Evolutionary conservation across 805 yeast genomes (phyloP).

Genomic region (Dipodascopsis tothii): DNA sequence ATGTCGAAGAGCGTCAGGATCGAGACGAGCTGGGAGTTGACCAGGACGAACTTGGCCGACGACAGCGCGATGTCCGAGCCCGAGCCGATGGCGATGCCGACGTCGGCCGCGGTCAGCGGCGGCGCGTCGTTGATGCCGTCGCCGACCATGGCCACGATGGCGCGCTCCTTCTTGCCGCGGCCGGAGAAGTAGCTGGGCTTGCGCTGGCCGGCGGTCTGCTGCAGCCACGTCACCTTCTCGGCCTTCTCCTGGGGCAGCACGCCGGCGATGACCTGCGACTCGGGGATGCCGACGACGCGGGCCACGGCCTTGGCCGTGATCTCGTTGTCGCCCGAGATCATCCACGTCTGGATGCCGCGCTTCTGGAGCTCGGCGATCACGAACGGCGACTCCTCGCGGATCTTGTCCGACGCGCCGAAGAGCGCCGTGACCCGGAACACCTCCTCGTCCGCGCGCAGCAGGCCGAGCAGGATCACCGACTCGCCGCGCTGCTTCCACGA

Average conservation of each 20-base stretch:
- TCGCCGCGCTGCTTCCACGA: constrained; percentile 59
- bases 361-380: constrained; percentile 41
- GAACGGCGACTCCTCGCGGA: constrained; percentile 45
- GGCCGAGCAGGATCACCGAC: constrained; percentile 53
- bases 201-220: constrained; percentile 33
- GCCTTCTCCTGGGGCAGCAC: constrained; percentile 72
- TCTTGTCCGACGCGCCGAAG: constrained; percentile 51
- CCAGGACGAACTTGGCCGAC: constrained; percentile 64
- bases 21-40: constrained; percentile 43
- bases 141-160: constrained; percentile 68
- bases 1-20: constrained; percentile 56
- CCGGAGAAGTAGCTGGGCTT: constrained; percentile 13
- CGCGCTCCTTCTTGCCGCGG: constrained; percentile 22
- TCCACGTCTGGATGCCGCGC: constrained; percentile 52
- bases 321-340: constrained; percentile 70
- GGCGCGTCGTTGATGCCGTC: constrained; percentile 84
- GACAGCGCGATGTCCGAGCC: constrained; percentile 72
- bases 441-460: constrained; percentile 28
- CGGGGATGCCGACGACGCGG: constrained; percentile 49
- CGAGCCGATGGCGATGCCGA: constrained; percentile 68
- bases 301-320: constrained; percentile 65
- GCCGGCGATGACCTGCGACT: constrained; percentile 51
- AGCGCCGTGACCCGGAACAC: constrained; percentile 38
- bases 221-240: constrained; percentile 48
- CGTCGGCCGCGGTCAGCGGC: constrained; percentile 64